Base-by-base conservation (phyloP, 352 stramenopile species). In the Pythium oligandrum region DNA sequence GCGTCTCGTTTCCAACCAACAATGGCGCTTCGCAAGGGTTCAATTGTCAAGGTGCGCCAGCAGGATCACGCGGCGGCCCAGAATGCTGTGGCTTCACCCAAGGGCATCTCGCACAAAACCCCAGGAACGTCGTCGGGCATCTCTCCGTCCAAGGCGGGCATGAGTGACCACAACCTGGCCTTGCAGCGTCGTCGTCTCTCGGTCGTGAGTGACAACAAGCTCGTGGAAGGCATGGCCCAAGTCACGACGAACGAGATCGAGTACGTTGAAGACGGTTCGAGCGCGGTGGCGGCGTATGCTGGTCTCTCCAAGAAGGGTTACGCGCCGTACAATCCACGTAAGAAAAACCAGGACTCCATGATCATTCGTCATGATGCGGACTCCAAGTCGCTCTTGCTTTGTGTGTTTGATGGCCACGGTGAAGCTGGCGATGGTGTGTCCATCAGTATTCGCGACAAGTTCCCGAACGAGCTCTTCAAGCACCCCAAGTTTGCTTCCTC, bases 331-430 rank as follows among this genome's bases (percentile, higher is more conserved):
- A 98, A 98, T 61, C 92, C 93, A 11, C 83, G 95, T 40, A 99
- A 99, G 78, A 98, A 98, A 73, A 98, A 99, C 68, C 96, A 99
- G 56, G 96, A 99, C 70, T 79, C 90, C 32, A 87, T 99, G 64
- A 91, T 98, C 57, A 98, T 98, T 80, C 80, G 90, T 10, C 91
- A 97, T 57, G 91, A 98, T 61, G 54, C 79, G 0, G 73, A 78
- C 6, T 96, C 94, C 8, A 95, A 96, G 53, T 92, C 88, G 47
- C 75, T 98, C 30, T 78, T 99, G 49, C 80, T 99, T 6, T 96
- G 90, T 46, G 95, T 98, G 7, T 90, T 99, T 68, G 95, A 99
- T 71, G 96, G 96, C 46, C 96, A 99, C 59, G 96, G 96, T 17
- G 95, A 99, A 63, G 90, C 93, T 35, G 96, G 95, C 7, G 93